Conservation (phyloP, 257 asterid species). For the Asclepias syriaca region DNA sequence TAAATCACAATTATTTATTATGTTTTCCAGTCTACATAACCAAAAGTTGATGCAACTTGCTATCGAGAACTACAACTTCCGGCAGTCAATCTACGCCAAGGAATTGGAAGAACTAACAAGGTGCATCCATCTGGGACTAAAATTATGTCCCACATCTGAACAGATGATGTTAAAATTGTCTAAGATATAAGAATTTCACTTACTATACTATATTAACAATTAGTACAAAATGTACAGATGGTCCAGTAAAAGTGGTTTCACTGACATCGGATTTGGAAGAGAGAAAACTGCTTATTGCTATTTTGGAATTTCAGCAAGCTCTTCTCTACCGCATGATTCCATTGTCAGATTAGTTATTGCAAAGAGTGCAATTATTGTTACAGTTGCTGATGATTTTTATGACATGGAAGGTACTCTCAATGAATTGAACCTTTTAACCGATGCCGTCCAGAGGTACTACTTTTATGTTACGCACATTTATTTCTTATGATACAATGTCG, state of each 20-base stretch:
- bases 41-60: constrained; percentile 48
- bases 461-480: too few relatives aligned
- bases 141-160: too few relatives aligned
- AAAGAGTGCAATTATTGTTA: constrained; percentile 41
- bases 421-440: constrained; percentile 38
- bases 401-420: constrained; percentile 47
- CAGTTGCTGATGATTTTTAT: constrained; percentile 57
- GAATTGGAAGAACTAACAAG: constrained; percentile 54
- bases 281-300: constrained; percentile 46
- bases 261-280: constrained; percentile 63
- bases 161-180: too few relatives aligned
- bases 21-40: constrained; percentile 36
- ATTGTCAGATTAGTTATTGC: constrained; percentile 31
- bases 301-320: constrained; percentile 39
- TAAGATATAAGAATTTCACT: too few relatives aligned
- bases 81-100: constrained; percentile 35
- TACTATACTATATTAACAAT: too few relatives aligned
- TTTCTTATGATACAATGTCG: too few relatives aligned
- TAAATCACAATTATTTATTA: too few relatives aligned
- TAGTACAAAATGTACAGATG: constrained; percentile 29
- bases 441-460: constrained; percentile 42
- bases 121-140: constrained; percentile 25
- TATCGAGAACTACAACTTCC: constrained; percentile 35
- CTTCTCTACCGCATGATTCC: constrained; percentile 35
- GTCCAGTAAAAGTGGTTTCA: constrained; percentile 45